phyloP scores from a whole-genome alignment of 495 filamentous ascomycete genomes.

The Neurospora sp. region DNA sequence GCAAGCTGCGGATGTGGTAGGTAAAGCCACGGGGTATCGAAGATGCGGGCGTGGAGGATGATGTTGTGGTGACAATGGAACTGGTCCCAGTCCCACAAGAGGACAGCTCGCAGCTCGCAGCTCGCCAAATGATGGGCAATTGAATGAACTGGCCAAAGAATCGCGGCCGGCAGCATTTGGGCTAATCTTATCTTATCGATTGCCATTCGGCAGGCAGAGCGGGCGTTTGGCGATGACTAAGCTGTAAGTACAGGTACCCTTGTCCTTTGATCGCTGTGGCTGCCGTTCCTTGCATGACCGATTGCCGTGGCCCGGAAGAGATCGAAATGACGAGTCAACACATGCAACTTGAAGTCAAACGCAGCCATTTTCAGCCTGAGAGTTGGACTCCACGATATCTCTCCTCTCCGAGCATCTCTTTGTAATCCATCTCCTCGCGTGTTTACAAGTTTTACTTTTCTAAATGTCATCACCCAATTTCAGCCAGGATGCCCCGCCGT shows the following conservation, averaged over 20 bases:
- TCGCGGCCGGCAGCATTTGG: background rate
- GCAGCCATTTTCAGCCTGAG: background rate
- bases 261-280: background rate
- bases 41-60: background rate
- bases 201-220: background rate
- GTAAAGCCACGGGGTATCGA: background rate
- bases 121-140: background rate
- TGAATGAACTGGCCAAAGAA: background rate
- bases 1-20: background rate
- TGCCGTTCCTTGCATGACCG: background rate
- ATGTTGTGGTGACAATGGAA: background rate
- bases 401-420: background rate
- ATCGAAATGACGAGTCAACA: background rate
- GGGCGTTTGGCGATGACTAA: background rate
- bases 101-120: background rate
- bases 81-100: background rate
- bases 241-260: background rate
- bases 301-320: background rate
- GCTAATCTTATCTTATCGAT: background rate
- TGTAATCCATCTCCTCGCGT: background rate
- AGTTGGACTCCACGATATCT: background rate
- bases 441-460: background rate
- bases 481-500: background rate
- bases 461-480: background rate
- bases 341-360: background rate